phyloP scores from a whole-genome alignment of 805 yeast genomes.

The Cyberlindnera veronae region DNA sequence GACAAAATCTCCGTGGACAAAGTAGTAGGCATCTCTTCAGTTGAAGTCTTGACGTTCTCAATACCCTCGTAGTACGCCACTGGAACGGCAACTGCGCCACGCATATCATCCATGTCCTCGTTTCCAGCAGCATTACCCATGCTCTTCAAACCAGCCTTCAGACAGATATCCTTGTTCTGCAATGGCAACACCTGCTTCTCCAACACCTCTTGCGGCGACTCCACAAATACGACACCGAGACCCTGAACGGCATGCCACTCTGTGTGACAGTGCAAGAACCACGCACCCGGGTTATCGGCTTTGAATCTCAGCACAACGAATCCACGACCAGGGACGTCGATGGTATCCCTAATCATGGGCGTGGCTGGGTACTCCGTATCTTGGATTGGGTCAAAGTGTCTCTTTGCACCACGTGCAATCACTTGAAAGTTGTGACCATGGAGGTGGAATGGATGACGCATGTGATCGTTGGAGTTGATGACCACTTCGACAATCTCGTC shows the following conservation, averaged over 20 bases:
- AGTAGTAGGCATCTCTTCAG: background rate
- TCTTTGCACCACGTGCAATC: constrained; percentile 42
- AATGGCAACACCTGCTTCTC: constrained; percentile 36
- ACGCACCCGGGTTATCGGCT: constrained; percentile 87
- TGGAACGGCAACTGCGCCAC: constrained; percentile 36
- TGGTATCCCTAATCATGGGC: constrained; percentile 70
- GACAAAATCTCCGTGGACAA: no score
- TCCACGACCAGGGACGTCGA: constrained; percentile 64
- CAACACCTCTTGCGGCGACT: constrained; percentile 59
- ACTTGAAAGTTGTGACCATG: constrained; percentile 74
- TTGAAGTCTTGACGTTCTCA: background rate
- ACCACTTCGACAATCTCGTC: constrained; percentile 72
- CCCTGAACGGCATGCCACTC: constrained; percentile 87
- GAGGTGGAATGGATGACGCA: constrained; percentile 75
- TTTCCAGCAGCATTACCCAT: constrained; percentile 72
- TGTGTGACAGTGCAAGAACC: constrained; percentile 92
- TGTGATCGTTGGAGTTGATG: constrained; percentile 72
- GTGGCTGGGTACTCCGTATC: constrained; percentile 39
- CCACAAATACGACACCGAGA: constrained; percentile 65
- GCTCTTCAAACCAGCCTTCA: constrained; percentile 39
- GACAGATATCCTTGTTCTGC: constrained; percentile 49
- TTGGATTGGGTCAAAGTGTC: constrained; percentile 27
- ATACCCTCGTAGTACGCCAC: background rate
- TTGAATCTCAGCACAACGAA: constrained; percentile 63
- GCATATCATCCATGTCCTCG: constrained; percentile 49